A percentile compares a stretch with the other conserved stretches of the same genome.
Evolutionary conservation across 441 rosid species (phyloP).

Genomic region (Flueggea neowawraea): DNA sequence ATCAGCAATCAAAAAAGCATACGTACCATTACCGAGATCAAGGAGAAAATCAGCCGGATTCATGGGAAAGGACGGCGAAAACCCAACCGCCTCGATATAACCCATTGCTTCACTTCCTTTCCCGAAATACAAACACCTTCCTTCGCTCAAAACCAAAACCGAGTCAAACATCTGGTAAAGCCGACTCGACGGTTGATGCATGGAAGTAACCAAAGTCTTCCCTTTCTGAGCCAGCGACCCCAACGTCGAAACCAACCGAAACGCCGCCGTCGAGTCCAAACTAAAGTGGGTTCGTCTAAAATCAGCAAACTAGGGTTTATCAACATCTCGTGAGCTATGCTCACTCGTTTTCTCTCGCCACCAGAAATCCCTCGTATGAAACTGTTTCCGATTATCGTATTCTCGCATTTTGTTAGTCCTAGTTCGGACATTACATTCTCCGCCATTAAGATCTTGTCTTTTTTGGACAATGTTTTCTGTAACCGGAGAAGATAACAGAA

Average conservation of each 20-base stretch:
- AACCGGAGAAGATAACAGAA: conserved; percentile 80
- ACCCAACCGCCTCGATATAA: conserved; percentile 75
- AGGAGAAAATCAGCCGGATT: conserved; percentile 98
- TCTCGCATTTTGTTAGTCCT: conserved; percentile 65
- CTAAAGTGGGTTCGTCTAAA: conserved; percentile 97
- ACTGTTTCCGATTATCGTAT: conserved; percentile 83
- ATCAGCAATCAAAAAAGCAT: conserved; percentile 7
- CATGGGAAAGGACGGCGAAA: conserved; percentile 84
- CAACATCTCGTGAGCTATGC: conserved; percentile 85
- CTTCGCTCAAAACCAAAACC: conserved; percentile 79
- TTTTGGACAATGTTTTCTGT: conserved; percentile 35
- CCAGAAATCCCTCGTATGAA: conserved; percentile 86
- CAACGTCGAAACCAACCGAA: conserved; percentile 55
- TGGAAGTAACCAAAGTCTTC: conserved; percentile 70
- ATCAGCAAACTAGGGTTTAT: conserved; percentile 80
- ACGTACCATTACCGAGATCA: conserved; percentile 96
- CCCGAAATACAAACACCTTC: conserved; percentile 71
- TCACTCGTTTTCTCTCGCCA: conserved; percentile 87
- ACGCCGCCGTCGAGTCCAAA: conserved; percentile 86
- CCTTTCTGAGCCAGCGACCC: conserved; percentile 58
- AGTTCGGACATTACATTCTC: conserved; percentile 72
- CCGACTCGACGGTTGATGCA: conserved; percentile 94
- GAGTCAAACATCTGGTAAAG: conserved; percentile 83
- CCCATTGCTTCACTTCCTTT: conserved; percentile 70
- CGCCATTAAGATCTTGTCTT: conserved; percentile 52